Evolutionary conservation across 2,329 filamentous ascomycete species (phyloP).

Genomic region (Fusarium keratoplasticum): DNA sequence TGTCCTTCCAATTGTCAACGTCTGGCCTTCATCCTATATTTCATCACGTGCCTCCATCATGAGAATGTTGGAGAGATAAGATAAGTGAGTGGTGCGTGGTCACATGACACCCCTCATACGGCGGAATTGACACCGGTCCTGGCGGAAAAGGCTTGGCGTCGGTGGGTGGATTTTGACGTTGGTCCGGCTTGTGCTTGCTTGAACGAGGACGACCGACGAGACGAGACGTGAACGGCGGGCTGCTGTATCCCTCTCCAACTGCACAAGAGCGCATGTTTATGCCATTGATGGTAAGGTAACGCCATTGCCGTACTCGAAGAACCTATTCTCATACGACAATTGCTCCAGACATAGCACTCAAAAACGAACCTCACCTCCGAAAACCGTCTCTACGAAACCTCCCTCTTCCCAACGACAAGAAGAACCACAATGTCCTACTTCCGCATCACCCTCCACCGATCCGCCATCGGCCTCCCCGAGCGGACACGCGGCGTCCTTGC

Average conservation of each 20-base stretch:
- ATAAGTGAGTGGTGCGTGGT: not conserved
- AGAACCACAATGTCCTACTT: constrained; percentile 77
- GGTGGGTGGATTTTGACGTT: constrained; percentile 34
- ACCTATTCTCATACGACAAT: constrained; percentile 10
- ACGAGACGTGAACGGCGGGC: constrained; percentile 25
- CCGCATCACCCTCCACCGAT: constrained; percentile 90
- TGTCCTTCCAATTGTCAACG: not conserved
- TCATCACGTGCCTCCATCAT: not conserved
- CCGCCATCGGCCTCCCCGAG: constrained; percentile 86
- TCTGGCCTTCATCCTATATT: not conserved
- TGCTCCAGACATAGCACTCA: constrained; percentile 19
- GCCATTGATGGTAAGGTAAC: constrained; percentile 5
- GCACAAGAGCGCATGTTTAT: constrained; percentile 1
- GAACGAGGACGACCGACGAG: constrained; percentile 25
- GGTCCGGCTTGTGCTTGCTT: constrained; percentile 21
- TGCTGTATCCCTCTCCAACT: constrained; percentile 13
- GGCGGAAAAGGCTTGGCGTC: constrained; percentile 23
- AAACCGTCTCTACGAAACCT: not conserved
- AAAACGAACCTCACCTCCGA: not conserved
- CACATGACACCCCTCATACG: not conserved
- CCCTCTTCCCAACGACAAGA: not conserved
- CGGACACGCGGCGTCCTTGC: constrained; percentile 84
- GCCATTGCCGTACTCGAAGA: not conserved
- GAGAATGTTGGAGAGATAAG: not conserved
- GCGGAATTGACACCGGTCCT: not conserved